Evolutionary conservation across 495 filamentous ascomycete species (phyloP).

Genomic region (Tuber aestivum): DNA sequence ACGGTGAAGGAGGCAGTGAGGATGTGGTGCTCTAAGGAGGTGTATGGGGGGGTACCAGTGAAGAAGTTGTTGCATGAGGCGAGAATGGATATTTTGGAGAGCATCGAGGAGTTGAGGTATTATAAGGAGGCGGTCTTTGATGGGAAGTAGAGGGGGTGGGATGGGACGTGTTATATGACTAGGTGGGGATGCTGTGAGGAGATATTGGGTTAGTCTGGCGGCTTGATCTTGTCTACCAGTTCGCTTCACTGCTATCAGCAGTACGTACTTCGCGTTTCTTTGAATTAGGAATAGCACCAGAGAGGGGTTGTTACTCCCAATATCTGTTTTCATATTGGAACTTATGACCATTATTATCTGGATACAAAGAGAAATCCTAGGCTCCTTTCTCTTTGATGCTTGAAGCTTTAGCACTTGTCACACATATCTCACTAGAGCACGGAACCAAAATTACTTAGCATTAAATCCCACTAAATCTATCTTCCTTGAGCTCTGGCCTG

Average conservation of each 20-base stretch:
- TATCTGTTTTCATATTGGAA: background rate
- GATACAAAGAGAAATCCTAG: background rate
- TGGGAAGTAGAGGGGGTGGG: constrained; percentile 21
- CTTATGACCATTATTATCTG: background rate
- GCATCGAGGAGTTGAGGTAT: constrained; percentile 81
- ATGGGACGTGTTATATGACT: too few relatives aligned
- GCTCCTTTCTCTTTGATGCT: background rate
- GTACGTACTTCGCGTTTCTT: background rate
- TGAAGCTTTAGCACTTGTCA: background rate
- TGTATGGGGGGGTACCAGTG: constrained; percentile 56
- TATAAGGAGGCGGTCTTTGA: constrained; percentile 64
- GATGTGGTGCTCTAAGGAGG: constrained; percentile 64
- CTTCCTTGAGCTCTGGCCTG: background rate
- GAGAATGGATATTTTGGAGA: constrained; percentile 84
- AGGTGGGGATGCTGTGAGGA: background rate
- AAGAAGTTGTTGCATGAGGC: constrained; percentile 80
- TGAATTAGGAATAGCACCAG: background rate
- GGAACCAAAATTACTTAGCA: background rate
- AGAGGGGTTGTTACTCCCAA: background rate
- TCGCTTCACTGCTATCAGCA: background rate
- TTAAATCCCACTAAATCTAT: background rate
- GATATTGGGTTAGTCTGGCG: background rate
- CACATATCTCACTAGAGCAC: background rate
- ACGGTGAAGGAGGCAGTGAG: constrained; percentile 79
- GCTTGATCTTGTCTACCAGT: background rate